These are phyloP conservation scores for Metschnikowia peoriensis DNA, from an alignment of 805 yeast genomes.

Conservation along the genomic window DNA sequence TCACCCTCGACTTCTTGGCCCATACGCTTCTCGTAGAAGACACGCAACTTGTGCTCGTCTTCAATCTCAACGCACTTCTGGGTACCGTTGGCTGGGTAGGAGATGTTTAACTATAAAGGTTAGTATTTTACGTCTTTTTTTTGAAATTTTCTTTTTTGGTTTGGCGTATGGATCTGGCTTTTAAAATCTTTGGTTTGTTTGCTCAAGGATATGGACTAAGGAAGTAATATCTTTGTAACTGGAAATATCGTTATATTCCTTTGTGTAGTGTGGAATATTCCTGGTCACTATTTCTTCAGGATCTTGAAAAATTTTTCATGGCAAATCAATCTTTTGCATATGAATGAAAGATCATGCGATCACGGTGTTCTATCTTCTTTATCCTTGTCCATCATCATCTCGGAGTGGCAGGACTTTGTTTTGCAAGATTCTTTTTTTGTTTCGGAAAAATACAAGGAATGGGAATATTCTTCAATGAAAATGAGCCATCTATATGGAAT, in stretches of 20 bases:
- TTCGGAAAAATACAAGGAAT: not conserved
- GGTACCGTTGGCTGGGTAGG: constrained; percentile 99
- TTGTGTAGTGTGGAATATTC: too few relatives aligned
- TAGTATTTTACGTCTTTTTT: constrained; percentile 2
- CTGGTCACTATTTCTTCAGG: too few relatives aligned
- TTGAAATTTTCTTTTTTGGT: too few relatives aligned
- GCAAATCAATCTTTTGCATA: not conserved
- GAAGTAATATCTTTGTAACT: too few relatives aligned
- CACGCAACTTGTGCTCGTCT: constrained; percentile 98
- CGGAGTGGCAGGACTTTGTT: too few relatives aligned
- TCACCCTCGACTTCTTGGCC: constrained; percentile 99
- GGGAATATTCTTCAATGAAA: not conserved
- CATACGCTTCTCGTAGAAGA: constrained; percentile 98
- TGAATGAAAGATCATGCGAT: too few relatives aligned
- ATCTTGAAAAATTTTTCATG: not conserved
- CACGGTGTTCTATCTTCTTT: too few relatives aligned
- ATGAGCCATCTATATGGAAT: not conserved
- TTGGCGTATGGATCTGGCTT: not conserved
- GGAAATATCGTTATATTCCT: too few relatives aligned
- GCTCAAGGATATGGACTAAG: not conserved
- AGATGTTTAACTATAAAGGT: constrained; percentile 81
- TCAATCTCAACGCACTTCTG: constrained; percentile 97
- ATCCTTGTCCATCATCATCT: too few relatives aligned
- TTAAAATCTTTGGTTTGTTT: not conserved
- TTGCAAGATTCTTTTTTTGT: not conserved